Conservation (phyloP, 495 filamentous ascomycete species). For the Lophiotrema nucula region DNA sequence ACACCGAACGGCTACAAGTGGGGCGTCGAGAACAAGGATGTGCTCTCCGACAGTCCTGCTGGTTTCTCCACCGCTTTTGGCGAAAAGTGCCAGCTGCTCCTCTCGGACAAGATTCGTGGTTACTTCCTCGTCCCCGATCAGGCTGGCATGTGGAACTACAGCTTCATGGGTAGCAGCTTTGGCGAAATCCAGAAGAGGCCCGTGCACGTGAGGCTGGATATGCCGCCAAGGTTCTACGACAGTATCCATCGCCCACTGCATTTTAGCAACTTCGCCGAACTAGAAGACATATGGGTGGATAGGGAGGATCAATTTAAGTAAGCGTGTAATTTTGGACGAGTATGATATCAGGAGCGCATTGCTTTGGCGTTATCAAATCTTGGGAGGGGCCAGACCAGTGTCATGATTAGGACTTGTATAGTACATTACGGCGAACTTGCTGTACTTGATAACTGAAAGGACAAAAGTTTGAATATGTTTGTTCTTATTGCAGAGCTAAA, state of each 20-base stretch:
- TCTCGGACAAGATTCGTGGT: constrained; percentile 88
- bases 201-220: constrained; percentile 89
- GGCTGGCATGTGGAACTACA: constrained; percentile 87
- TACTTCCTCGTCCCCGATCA: constrained; percentile 95
- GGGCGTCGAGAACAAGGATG: constrained; percentile 95
- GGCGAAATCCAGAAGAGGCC: constrained; percentile 83
- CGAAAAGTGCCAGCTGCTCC: constrained; percentile 88
- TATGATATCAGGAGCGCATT: too few relatives aligned
- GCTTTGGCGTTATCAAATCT: too few relatives aligned
- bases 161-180: constrained; percentile 92
- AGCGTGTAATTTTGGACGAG: too few relatives aligned
- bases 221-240: constrained; percentile 81
- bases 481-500: too few relatives aligned
- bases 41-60: constrained; percentile 83
- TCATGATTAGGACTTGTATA: too few relatives aligned
- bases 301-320: constrained; percentile 41
- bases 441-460: too few relatives aligned
- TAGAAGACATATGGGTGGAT: constrained; percentile 49
- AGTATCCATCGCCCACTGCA: constrained; percentile 90
- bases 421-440: too few relatives aligned
- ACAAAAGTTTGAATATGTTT: too few relatives aligned
- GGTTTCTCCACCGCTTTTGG: constrained; percentile 93
- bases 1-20: constrained; percentile 93
- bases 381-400: too few relatives aligned
- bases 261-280: constrained; percentile 56